phyloP scores from a whole-genome alignment of 2,329 filamentous ascomycete species.

The Fusarium keratoplasticum region DNA sequence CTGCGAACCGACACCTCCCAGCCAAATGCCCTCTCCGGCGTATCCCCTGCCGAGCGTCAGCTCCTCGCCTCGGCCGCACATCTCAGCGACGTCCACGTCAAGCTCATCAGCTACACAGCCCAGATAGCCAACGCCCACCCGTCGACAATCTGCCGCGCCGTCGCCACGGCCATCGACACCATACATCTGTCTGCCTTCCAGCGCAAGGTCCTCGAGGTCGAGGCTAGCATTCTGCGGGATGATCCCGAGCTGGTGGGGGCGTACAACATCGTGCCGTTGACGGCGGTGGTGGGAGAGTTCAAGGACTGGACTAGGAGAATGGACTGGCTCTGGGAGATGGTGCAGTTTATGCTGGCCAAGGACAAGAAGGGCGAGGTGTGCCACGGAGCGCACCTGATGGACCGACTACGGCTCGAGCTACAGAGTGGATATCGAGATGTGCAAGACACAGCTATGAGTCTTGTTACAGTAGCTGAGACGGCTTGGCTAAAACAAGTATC shows the following conservation, averaged over 20 bases:
- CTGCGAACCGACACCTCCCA: constrained; percentile 69
- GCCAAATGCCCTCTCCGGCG: constrained; percentile 58
- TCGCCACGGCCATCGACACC: constrained; percentile 80
- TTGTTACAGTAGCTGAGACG: constrained; percentile 84
- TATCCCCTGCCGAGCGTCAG: constrained; percentile 84
- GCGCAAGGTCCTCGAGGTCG: constrained; percentile 84
- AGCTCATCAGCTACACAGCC: constrained; percentile 74
- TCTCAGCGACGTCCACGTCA: constrained; percentile 82
- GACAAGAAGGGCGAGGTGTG: constrained; percentile 56
- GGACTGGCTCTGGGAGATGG: constrained; percentile 85
- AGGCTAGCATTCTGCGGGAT: constrained; percentile 78
- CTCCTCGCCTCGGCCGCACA: constrained; percentile 82
- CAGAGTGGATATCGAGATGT: constrained; percentile 92
- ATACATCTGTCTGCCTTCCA: constrained; percentile 85
- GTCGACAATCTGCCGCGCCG: constrained; percentile 88
- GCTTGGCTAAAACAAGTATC: constrained; percentile 93
- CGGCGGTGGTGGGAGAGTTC: constrained; percentile 85
- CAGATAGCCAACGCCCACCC: constrained; percentile 77
- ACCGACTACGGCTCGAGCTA: constrained; percentile 79
- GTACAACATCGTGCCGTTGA: constrained; percentile 93
- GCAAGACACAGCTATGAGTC: constrained; percentile 77
- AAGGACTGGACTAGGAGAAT: constrained; percentile 86
- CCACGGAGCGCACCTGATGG: constrained; percentile 79
- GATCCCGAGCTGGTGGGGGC: constrained; percentile 87
- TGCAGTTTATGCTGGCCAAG: constrained; percentile 71